phyloP scores from a whole-genome alignment of 2,329 filamentous ascomycete genomes.

The Fusarium torreyae region DNA sequence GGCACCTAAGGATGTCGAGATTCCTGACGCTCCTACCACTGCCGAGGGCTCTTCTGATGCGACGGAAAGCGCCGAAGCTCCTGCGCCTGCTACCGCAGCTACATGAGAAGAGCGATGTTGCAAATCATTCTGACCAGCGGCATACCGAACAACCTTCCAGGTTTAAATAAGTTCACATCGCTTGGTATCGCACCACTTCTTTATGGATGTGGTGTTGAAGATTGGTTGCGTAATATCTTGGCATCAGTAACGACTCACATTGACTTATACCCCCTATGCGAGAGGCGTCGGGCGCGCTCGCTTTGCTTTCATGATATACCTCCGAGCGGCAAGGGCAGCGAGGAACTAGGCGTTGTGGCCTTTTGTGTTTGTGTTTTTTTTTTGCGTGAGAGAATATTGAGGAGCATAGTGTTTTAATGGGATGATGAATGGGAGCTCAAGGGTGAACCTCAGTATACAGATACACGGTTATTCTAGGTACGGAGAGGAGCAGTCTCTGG shows the following conservation, averaged over 20 bases:
- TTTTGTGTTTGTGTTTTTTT: slow-evolving; percentile 39
- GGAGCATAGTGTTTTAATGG: slow-evolving; percentile 41
- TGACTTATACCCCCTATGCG: slow-evolving; percentile 51
- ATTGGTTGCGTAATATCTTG: slow-evolving; percentile 29
- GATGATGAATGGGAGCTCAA: slow-evolving; percentile 26
- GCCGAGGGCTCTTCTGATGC: slow-evolving; percentile 25
- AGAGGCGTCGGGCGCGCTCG: slow-evolving; percentile 43
- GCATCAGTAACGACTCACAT: slow-evolving; percentile 47
- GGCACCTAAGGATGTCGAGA: slow-evolving; percentile 22
- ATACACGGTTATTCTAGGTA: slow-evolving; percentile 13
- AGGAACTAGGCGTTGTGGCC: slow-evolving; percentile 46
- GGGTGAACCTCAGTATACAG: slow-evolving; percentile 20
- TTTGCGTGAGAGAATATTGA: slow-evolving; percentile 23
- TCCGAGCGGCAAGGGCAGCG: slow-evolving; percentile 42
- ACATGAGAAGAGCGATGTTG: slow-evolving; percentile 34
- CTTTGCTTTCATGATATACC: slow-evolving; percentile 48
- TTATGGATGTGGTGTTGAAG: slow-evolving; percentile 12
- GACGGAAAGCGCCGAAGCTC: slow-evolving; percentile 20
- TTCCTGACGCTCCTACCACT: slow-evolving; percentile 22
- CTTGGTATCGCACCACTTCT: slow-evolving; percentile 6
- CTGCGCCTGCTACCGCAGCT: slow-evolving; percentile 25
- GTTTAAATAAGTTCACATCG: not conserved
- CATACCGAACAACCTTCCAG: not conserved
- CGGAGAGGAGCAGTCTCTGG: not conserved
- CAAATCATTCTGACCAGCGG: slow-evolving; percentile 5